A percentile compares a stretch with the other conserved stretches of the same genome.
phyloP scores from a whole-genome alignment of 306 rosid genomes.

The Corylus avellana region DNA sequence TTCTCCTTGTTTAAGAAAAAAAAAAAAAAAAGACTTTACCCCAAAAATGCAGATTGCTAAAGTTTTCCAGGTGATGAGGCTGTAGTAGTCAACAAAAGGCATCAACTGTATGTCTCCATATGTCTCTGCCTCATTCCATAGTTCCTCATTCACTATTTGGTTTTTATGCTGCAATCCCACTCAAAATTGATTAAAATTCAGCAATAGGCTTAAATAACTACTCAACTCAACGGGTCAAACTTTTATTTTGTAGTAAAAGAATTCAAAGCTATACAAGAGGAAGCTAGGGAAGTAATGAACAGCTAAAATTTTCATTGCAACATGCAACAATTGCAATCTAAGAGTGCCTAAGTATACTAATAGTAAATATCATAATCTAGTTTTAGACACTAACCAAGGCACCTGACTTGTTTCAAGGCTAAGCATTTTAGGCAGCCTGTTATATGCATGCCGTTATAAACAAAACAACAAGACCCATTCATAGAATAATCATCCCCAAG shows the following conservation, averaged over 20 bases:
- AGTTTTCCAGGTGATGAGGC: conserved; percentile 97
- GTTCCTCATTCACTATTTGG: conserved; percentile 87
- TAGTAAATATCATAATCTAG: conserved; percentile 15
- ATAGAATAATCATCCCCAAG: conserved; percentile 1
- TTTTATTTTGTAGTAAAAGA: conserved; percentile 11
- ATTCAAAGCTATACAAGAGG: conserved; percentile 1
- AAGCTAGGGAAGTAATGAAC: background rate
- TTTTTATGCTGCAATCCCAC: conserved; percentile 79
- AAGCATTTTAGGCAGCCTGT: conserved; percentile 1
- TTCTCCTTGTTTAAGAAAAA: conserved; percentile 21
- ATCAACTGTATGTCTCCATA: conserved; percentile 92
- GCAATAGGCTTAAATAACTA: conserved; percentile 4
- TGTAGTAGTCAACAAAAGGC: conserved; percentile 98
- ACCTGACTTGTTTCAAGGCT: background rate
- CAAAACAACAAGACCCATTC: conserved; percentile 13
- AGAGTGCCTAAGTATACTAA: conserved; percentile 2
- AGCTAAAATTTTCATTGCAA: conserved; percentile 16
- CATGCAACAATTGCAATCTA: conserved; percentile 16
- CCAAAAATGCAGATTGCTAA: conserved; percentile 94
- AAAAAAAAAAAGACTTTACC: conserved; percentile 54
- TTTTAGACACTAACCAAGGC: background rate
- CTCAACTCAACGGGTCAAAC: conserved; percentile 10
- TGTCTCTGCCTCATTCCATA: conserved; percentile 91
- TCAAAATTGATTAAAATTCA: conserved; percentile 36
- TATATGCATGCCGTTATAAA: conserved; percentile 3